These are phyloP conservation scores for Kwoniella bestiolae DNA, from an alignment of 768 basidiomycete genomes.

Conservation along the genomic window DNA sequence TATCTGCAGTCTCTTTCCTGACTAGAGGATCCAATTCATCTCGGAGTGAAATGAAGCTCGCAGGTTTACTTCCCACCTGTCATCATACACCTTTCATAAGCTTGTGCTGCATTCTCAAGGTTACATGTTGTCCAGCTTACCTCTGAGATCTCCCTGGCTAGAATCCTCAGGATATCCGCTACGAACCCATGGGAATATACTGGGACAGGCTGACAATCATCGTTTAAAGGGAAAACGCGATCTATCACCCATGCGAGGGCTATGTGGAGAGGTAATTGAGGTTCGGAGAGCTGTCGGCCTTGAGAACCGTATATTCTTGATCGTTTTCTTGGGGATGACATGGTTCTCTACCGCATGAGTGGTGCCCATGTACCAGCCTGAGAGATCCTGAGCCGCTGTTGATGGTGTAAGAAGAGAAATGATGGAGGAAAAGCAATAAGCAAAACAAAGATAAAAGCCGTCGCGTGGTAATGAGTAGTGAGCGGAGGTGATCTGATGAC, in stretches of 20 bases:
- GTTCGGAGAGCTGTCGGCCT: conserved; percentile 26
- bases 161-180: conserved; percentile 32
- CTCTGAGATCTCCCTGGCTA: conserved; percentile 41
- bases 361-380: no score
- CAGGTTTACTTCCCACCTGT: conserved; percentile 31
- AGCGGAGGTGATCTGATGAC: conserved; percentile 10
- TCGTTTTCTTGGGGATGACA: conserved; percentile 25
- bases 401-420: not conserved
- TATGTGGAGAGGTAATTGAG: conserved; percentile 35
- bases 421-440: not conserved
- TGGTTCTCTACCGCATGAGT: no score
- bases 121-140: conserved; percentile 13
- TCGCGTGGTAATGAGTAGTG: conserved; percentile 8
- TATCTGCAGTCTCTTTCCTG: conserved; percentile 22
- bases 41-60: conserved; percentile 23
- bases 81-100: not conserved
- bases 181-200: conserved; percentile 41
- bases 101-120: not conserved
- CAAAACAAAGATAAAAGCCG: conserved; percentile 7
- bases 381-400: no score
- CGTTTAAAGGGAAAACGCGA: conserved; percentile 39
- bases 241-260: conserved; percentile 38
- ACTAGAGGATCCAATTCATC: conserved; percentile 33
- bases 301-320: conserved; percentile 4
- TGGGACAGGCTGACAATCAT: conserved; percentile 20